A percentile compares a stretch with the other conserved stretches of the same genome.
These are phyloP conservation scores for Rhytidiadelphus loreus DNA, from an alignment of 225 moss, liverwort and hornwort species.

Conservation along the genomic window DNA sequence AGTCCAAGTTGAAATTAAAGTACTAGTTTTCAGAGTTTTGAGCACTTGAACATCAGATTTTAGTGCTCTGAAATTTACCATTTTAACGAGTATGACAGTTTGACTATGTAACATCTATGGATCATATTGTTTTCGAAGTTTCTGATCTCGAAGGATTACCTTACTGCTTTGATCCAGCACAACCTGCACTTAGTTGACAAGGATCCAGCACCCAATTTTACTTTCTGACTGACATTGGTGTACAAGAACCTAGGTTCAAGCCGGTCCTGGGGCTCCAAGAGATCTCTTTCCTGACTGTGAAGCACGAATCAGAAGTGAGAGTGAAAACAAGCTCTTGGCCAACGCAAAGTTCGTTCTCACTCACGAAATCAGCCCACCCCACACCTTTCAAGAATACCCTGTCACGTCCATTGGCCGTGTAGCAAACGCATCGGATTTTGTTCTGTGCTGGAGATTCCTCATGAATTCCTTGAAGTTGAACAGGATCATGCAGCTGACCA, in stretches of 20 bases:
- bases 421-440: not conserved
- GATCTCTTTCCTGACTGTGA: conserved; percentile 1
- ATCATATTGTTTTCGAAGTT: not conserved
- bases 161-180: not conserved
- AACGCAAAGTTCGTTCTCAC: not conserved
- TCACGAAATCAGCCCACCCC: conserved; percentile 7
- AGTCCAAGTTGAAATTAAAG: not conserved
- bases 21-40: not conserved
- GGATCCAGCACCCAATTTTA: not conserved
- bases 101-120: not conserved
- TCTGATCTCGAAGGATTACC: not conserved
- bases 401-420: not conserved
- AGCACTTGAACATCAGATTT: not conserved
- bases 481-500: not conserved
- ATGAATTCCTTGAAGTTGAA: conserved; percentile 14
- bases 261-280: conserved; percentile 8
- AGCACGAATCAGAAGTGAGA: conserved; percentile 8
- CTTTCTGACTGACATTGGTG: not conserved
- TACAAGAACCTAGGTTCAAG: not conserved
- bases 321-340: conserved; percentile 16
- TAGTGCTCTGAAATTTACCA: not conserved
- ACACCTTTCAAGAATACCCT: not conserved
- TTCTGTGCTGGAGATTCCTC: not conserved
- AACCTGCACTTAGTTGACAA: not conserved
- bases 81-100: not conserved